Percentiles rank a stretch among this genome's conserved stretches.
Evolutionary conservation across 116 monocot species (phyloP).

Genomic region (Zostera marina): DNA sequence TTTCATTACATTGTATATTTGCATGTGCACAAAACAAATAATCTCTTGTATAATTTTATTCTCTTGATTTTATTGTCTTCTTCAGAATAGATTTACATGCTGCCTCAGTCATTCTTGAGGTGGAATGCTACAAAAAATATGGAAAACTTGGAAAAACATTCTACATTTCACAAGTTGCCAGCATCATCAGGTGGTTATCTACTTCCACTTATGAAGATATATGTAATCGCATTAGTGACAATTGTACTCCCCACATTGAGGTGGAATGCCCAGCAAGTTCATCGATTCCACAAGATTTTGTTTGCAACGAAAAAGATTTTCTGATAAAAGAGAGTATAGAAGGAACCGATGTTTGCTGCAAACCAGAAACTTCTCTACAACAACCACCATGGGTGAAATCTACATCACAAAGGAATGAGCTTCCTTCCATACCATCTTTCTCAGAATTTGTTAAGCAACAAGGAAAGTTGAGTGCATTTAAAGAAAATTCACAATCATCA

Average conservation of each 20-base stretch:
- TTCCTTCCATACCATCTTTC: conserved; percentile 69
- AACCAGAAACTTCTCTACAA: not conserved
- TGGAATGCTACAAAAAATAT: conserved; percentile 74
- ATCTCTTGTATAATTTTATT: not conserved
- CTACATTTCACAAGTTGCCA: conserved; percentile 73
- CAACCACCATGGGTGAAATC: not conserved
- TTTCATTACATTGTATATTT: no score
- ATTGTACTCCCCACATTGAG: not conserved
- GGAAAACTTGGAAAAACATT: conserved; percentile 71
- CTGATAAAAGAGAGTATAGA: conserved; percentile 2
- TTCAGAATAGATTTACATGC: conserved; percentile 28
- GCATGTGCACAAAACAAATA: no score
- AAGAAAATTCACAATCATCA: not conserved
- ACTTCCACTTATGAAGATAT: conserved; percentile 42
- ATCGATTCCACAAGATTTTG: conserved; percentile 4
- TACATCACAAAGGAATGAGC: not conserved
- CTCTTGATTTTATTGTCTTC: not conserved
- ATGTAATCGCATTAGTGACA: conserved; percentile 21
- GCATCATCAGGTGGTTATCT: conserved; percentile 67
- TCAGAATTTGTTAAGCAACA: conserved; percentile 41
- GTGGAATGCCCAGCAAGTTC: conserved; percentile 1
- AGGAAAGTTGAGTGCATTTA: conserved; percentile 4
- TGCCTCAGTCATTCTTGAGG: conserved; percentile 42
- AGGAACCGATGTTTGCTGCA: not conserved
- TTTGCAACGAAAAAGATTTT: not conserved